These are phyloP conservation scores for Plectosphaerella cucumerina DNA, from an alignment of 2,329 filamentous ascomycete genomes.

Conservation along the genomic window DNA sequence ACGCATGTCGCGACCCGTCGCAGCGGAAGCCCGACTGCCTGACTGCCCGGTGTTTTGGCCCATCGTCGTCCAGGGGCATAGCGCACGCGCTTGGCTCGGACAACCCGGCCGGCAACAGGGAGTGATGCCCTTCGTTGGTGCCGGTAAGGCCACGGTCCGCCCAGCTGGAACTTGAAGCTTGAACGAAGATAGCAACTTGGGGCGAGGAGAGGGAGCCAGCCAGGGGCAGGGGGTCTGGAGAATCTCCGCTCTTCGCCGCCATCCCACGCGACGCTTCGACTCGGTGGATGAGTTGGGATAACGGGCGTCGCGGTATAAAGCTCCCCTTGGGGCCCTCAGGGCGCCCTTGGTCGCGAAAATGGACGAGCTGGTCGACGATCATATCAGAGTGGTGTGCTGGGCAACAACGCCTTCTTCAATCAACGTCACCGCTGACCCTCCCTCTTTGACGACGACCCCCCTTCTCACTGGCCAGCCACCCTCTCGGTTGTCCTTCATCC, in stretches of 20 bases:
- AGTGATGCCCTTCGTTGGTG: background rate
- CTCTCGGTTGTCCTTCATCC: background rate
- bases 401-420: background rate
- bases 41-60: background rate
- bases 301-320: background rate
- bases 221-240: background rate
- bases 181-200: background rate
- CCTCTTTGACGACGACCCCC: background rate
- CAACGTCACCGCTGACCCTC: background rate
- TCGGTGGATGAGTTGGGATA: background rate
- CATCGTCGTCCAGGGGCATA: background rate
- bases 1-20: background rate
- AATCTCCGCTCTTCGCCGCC: background rate
- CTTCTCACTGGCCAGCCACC: background rate
- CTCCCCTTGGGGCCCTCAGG: background rate
- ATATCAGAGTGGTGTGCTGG: background rate
- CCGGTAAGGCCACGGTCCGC: background rate
- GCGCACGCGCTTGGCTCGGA: background rate
- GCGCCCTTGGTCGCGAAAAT: background rate
- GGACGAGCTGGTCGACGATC: background rate
- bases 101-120: background rate
- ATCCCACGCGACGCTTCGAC: background rate
- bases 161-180: background rate
- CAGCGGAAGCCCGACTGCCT: background rate
- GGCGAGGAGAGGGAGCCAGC: background rate